Conservation (phyloP, 2,329 filamentous ascomycete species). For the Basipetospora chlamydospora region DNA sequence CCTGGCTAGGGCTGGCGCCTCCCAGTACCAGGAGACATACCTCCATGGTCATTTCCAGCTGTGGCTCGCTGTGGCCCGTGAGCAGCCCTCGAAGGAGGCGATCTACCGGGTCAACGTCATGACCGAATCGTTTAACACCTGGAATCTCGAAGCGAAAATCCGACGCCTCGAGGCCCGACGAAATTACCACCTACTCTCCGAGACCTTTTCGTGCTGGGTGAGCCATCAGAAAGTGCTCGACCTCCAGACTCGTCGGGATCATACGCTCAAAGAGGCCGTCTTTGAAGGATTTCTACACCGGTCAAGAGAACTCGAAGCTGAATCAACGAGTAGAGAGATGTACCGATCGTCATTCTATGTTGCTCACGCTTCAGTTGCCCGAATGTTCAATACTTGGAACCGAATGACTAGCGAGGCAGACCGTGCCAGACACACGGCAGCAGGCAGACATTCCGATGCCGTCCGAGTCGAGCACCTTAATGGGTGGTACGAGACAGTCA, state of each 20-base stretch:
- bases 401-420: neutral
- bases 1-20: neutral
- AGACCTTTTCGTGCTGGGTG: slow-evolving; percentile 1
- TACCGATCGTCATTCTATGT: neutral
- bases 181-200: neutral
- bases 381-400: slow-evolving; percentile 1
- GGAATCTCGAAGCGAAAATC: slow-evolving; percentile 19
- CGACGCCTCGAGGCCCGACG: slow-evolving; percentile 14
- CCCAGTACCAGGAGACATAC: neutral
- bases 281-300: neutral
- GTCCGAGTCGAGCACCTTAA: neutral
- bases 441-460: neutral
- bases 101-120: neutral
- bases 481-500: slow-evolving; percentile 4
- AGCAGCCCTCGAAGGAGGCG: neutral
- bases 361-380: neutral
- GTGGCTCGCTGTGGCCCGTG: neutral
- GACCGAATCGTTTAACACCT: slow-evolving; percentile 13
- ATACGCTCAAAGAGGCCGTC: neutral
- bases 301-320: slow-evolving; percentile 1
- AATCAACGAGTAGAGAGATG: neutral
- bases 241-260: neutral
- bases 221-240: neutral
- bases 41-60: neutral
- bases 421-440: neutral